Evolutionary conservation across 23 red algal species (phyloP).

Genomic region (Gracilariopsis chorda): DNA sequence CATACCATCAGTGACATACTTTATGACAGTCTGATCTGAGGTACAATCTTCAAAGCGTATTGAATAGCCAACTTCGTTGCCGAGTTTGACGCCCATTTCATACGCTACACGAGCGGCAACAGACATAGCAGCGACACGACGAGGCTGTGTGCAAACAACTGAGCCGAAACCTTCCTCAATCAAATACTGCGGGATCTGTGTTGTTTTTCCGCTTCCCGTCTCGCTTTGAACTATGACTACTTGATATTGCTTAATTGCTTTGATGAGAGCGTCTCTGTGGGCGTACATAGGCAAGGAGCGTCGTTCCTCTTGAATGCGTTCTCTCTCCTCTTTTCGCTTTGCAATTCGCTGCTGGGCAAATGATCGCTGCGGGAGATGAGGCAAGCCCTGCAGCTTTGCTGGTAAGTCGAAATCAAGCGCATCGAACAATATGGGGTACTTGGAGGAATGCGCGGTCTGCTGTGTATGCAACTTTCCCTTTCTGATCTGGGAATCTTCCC

Average conservation of each 20-base stretch:
- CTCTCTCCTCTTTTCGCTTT: not conserved
- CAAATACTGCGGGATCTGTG: slow-evolving; percentile 85
- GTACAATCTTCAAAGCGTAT: slow-evolving; percentile 98
- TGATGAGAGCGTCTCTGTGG: slow-evolving; percentile 52
- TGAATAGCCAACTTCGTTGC: slow-evolving; percentile 88
- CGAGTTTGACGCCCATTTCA: slow-evolving; percentile 85
- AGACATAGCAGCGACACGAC: slow-evolving; percentile 94
- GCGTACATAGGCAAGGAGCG: slow-evolving; percentile 62
- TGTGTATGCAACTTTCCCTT: not conserved
- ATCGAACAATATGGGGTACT: not conserved
- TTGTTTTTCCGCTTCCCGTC: slow-evolving; percentile 94
- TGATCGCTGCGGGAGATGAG: not conserved
- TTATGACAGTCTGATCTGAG: slow-evolving; percentile 76
- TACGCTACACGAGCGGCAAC: slow-evolving; percentile 91
- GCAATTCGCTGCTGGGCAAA: not conserved
- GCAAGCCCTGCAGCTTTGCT: not conserved
- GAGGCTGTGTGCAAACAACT: slow-evolving; percentile 85
- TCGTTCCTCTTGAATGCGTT: slow-evolving; percentile 26
- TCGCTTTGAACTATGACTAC: slow-evolving; percentile 81
- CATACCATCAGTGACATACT: slow-evolving; percentile 98
- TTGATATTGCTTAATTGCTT: slow-evolving; percentile 62
- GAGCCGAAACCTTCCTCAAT: slow-evolving; percentile 70
- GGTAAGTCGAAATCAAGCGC: not conserved
- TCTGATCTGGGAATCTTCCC: slow-evolving; percentile 67
- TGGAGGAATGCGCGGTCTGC: not conserved